phyloP scores from a whole-genome alignment of 768 basidiomycete species.

The Pleurotus tuoliensis region DNA sequence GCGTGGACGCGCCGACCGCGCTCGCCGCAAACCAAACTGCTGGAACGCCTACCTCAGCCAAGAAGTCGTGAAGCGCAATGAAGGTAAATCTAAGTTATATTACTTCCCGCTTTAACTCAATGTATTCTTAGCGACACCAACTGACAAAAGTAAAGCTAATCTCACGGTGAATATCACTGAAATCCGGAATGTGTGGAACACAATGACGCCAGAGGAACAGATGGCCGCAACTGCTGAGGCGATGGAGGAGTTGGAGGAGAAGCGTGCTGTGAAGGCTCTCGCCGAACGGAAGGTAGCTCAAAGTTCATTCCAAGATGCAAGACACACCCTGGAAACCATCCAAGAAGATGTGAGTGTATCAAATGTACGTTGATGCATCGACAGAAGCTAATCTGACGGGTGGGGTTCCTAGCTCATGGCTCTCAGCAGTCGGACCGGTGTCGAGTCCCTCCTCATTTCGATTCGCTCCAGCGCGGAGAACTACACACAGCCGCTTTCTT shows the following conservation, averaged over 20 bases:
- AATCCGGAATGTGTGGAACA: conserved; percentile 6
- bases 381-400: background rate
- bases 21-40: background rate
- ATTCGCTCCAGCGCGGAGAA: background rate
- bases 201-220: conserved; percentile 8
- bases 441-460: conserved; percentile 6
- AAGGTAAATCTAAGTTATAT: conserved; percentile 1
- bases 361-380: background rate
- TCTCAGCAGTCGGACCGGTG: conserved; percentile 9
- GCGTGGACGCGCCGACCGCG: background rate
- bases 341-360: conserved; percentile 7
- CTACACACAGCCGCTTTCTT: background rate
- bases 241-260: background rate
- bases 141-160: conserved; percentile 1
- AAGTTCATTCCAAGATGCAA: conserved; percentile 6
- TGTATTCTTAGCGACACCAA: background rate
- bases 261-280: background rate
- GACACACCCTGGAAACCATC: background rate
- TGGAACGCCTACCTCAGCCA: conserved; percentile 7
- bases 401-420: background rate
- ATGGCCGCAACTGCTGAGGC: conserved; percentile 1
- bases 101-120: background rate
- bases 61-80: conserved; percentile 4
- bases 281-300: conserved; percentile 2
- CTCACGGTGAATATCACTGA: background rate